Evolutionary conservation across 2,329 filamentous ascomycete species (phyloP).

Genomic region (Aspergillus carbonarius): DNA sequence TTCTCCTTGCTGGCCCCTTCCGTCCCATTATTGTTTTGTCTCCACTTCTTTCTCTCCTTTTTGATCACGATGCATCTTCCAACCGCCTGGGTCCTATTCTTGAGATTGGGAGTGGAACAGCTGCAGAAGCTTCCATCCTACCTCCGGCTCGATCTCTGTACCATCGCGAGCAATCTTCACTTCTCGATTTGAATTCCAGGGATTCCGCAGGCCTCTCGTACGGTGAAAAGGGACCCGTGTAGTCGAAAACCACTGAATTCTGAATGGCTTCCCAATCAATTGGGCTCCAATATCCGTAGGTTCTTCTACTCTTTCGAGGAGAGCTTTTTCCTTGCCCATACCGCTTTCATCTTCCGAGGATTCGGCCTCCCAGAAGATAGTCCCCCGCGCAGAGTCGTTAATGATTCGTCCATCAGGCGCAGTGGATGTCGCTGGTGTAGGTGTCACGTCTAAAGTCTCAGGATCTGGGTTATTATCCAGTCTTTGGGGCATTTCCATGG

Average conservation of each 20-base stretch:
- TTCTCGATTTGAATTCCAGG: conserved; percentile 92
- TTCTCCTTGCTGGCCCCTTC: neutral
- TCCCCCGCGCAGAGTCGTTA: conserved; percentile 88
- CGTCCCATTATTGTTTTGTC: neutral
- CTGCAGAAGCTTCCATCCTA: conserved; percentile 73
- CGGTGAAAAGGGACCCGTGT: conserved; percentile 82
- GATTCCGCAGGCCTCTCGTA: conserved; percentile 82
- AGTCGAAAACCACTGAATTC: conserved; percentile 85
- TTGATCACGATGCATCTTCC: neutral
- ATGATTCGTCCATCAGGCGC: conserved; percentile 84
- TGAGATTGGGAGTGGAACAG: conserved; percentile 66
- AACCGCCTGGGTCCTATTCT: neutral
- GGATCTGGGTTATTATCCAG: conserved; percentile 59
- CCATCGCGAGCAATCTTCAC: conserved; percentile 95
- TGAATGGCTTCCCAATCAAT: conserved; percentile 88
- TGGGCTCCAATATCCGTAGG: conserved; percentile 51
- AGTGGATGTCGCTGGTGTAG: conserved; percentile 73
- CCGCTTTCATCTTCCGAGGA: conserved; percentile 50
- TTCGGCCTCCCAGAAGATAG: conserved; percentile 93
- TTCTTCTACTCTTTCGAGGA: conserved; percentile 51
- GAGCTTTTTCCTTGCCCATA: conserved; percentile 41
- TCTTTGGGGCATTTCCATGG: conserved; percentile 68
- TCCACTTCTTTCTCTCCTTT: neutral
- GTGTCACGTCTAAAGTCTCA: conserved; percentile 75
- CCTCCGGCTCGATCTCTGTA: conserved; percentile 81